phyloP scores from a whole-genome alignment of 2,329 filamentous ascomycete species.

The Phaeophleospora eucalypticola region DNA sequence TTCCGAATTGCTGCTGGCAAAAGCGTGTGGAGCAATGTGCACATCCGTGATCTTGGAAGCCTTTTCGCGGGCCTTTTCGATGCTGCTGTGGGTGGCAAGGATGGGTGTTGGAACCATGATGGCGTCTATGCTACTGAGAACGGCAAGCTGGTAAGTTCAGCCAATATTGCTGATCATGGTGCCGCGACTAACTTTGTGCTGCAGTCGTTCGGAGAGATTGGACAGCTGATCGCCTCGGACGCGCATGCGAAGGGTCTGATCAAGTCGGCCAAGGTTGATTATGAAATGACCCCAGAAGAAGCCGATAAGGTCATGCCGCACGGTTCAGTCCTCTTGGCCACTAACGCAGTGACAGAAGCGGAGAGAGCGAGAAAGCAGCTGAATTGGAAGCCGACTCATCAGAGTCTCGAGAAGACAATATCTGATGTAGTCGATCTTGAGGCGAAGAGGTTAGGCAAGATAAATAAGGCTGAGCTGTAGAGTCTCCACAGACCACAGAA shows the following conservation, averaged over 20 bases:
- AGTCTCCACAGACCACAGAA: too few relatives aligned
- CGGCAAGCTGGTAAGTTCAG: constrained; percentile 49
- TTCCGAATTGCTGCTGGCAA: constrained; percentile 54
- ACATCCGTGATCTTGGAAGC: constrained; percentile 54
- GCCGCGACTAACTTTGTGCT: neutral
- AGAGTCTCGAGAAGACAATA: too few relatives aligned
- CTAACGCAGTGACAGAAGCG: too few relatives aligned
- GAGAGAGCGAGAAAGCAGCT: too few relatives aligned
- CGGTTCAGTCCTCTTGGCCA: constrained; percentile 50
- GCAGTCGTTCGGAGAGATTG: constrained; percentile 30
- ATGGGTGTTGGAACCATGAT: constrained; percentile 50
- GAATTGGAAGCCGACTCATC: too few relatives aligned
- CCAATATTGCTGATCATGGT: neutral
- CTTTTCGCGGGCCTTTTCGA: constrained; percentile 52
- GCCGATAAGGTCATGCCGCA: constrained; percentile 42
- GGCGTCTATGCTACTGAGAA: constrained; percentile 64
- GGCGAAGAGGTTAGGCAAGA: too few relatives aligned
- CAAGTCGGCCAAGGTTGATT: constrained; percentile 9
- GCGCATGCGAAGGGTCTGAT: constrained; percentile 54
- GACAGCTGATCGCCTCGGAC: constrained; percentile 33
- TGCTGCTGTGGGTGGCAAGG: constrained; percentile 41
- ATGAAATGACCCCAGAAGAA: constrained; percentile 27
- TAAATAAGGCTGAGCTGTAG: too few relatives aligned
- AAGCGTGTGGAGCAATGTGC: constrained; percentile 51
- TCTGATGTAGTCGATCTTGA: too few relatives aligned